Evolutionary conservation across 208 protist species (phyloP).

Genomic region (Crithidia brevicula): DNA sequence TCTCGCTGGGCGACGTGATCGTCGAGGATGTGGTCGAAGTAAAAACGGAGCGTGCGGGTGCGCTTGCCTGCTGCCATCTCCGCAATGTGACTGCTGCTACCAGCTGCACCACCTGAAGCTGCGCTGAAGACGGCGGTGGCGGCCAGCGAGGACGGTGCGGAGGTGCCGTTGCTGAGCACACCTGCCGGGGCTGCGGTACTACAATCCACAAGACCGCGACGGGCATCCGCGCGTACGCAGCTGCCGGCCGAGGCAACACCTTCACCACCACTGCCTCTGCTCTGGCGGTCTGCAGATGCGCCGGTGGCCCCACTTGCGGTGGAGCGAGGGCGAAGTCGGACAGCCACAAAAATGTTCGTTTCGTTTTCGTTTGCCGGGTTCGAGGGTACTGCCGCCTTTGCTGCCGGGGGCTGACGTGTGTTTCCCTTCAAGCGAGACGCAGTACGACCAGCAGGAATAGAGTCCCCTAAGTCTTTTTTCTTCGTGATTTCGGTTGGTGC

Average conservation of each 20-base stretch:
- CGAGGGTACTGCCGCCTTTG: neutral
- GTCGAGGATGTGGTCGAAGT: constrained; percentile 77
- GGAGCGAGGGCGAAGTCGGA: constrained; percentile 51
- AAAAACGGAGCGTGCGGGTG: constrained; percentile 38
- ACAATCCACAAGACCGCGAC: constrained; percentile 37
- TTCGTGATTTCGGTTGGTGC: neutral
- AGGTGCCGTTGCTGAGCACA: neutral
- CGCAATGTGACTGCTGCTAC: neutral
- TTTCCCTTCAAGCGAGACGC: too few species aligned
- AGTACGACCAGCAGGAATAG: too few species aligned
- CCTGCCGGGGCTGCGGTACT: constrained; percentile 5
- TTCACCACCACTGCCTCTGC: too few species aligned
- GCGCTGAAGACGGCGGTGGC: neutral
- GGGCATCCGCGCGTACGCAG: constrained; percentile 31
- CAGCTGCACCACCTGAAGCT: neutral
- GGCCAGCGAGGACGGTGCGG: neutral
- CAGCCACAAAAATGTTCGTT: constrained; percentile 35
- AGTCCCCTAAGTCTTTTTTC: too few species aligned
- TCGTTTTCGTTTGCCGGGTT: neutral
- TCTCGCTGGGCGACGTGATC: constrained; percentile 58
- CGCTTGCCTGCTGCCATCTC: constrained; percentile 3
- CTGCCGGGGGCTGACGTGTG: neutral
- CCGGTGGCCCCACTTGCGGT: neutral
- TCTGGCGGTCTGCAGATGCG: too few species aligned
- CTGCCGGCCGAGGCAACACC: neutral